phyloP scores from a whole-genome alignment of 2,329 filamentous ascomycete genomes.

The Penicillium sp. region DNA sequence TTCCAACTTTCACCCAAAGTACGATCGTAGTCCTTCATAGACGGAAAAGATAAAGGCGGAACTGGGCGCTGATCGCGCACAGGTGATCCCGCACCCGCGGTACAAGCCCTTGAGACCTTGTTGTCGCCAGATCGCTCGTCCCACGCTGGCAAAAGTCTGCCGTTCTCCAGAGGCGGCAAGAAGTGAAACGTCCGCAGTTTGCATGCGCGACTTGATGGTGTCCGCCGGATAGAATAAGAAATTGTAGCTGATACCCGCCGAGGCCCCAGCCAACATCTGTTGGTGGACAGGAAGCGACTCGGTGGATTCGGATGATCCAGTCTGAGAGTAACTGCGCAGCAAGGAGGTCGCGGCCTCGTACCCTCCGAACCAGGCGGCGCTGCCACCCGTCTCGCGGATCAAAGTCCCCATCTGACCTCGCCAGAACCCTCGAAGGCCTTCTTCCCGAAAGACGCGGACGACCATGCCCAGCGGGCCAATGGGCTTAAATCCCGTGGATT shows the following conservation, averaged over 20 bases:
- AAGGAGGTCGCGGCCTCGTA: constrained; percentile 73
- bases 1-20: constrained; percentile 44
- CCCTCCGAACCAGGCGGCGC: constrained; percentile 89
- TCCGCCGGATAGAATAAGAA: constrained; percentile 97
- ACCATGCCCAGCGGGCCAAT: constrained; percentile 67
- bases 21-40: constrained; percentile 75
- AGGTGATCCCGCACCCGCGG: constrained; percentile 90
- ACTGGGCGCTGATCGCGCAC: constrained; percentile 78
- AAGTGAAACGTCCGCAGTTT: constrained; percentile 64
- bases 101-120: constrained; percentile 82
- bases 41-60: constrained; percentile 98
- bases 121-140: constrained; percentile 68
- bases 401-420: constrained; percentile 89
- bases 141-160: constrained; percentile 67
- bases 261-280: constrained; percentile 79
- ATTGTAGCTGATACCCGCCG: constrained; percentile 89
- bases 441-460: constrained; percentile 69
- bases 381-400: constrained; percentile 87
- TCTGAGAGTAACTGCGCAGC: constrained; percentile 52
- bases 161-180: constrained; percentile 43
- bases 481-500: constrained; percentile 35
- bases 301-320: constrained; percentile 22
- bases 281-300: constrained; percentile 71
- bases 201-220: constrained; percentile 95
- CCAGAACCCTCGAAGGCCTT: constrained; percentile 87